Conservation (phyloP, 805 yeast species). For the Ogataea allantospora region DNA sequence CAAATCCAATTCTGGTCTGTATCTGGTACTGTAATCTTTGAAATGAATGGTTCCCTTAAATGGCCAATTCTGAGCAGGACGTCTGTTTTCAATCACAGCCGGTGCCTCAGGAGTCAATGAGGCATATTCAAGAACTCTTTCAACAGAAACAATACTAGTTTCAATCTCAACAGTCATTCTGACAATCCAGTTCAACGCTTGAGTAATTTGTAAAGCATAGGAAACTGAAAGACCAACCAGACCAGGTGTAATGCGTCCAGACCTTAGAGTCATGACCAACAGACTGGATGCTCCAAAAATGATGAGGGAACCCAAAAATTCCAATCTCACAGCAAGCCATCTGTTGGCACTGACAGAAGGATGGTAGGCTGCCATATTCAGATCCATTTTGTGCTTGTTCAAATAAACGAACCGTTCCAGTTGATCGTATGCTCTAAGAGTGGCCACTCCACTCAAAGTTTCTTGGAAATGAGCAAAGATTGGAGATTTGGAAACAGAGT, state of each 20-base stretch:
- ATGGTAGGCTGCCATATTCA: slow-evolving; percentile 87
- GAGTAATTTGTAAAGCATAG: slow-evolving; percentile 90
- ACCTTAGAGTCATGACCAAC: slow-evolving; percentile 64
- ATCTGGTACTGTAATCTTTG: slow-evolving; percentile 75
- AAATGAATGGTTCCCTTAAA: slow-evolving; percentile 63
- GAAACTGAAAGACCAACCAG: slow-evolving; percentile 90
- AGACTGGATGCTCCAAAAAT: slow-evolving; percentile 85
- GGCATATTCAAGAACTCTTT: slow-evolving; percentile 61
- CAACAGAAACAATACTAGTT: slow-evolving; percentile 87
- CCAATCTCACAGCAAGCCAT: slow-evolving; percentile 96
- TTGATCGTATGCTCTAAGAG: slow-evolving; percentile 74
- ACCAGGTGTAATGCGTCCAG: slow-evolving; percentile 81
- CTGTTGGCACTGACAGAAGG: slow-evolving; percentile 92
- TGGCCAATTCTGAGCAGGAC: slow-evolving; percentile 78
- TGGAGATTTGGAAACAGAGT: slow-evolving; percentile 77
- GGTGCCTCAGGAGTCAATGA: slow-evolving; percentile 71
- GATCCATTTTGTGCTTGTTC: slow-evolving; percentile 72
- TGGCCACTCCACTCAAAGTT: slow-evolving; percentile 69
- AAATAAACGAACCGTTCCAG: slow-evolving; percentile 58
- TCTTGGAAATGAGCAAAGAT: slow-evolving; percentile 85
- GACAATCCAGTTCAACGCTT: slow-evolving; percentile 94
- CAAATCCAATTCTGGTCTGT: slow-evolving; percentile 77
- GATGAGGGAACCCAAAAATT: slow-evolving; percentile 84
- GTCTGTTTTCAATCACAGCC: slow-evolving; percentile 42
- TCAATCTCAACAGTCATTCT: slow-evolving; percentile 99